These are phyloP conservation scores for Amphichorda felina DNA, from an alignment of 2,329 filamentous ascomycete species.

Conservation along the genomic window DNA sequence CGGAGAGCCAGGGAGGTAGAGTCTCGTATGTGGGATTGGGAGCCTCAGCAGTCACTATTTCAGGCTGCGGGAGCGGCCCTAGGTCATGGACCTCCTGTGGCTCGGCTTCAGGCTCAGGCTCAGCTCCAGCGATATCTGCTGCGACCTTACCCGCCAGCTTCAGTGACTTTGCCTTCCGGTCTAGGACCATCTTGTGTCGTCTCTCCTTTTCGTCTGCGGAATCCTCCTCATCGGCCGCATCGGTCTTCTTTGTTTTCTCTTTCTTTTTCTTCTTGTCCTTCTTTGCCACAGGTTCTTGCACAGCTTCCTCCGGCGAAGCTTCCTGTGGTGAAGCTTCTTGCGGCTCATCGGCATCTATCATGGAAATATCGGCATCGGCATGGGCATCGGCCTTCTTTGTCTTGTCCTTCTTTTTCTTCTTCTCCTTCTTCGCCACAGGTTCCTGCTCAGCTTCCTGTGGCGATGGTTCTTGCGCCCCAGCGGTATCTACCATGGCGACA, in stretches of 20 bases:
- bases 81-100: conserved; percentile 52
- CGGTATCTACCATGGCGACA: conserved; percentile 5
- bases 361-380: conserved; percentile 5
- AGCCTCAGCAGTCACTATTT: conserved; percentile 41
- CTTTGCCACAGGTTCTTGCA: too few relatives aligned
- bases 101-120: conserved; percentile 17
- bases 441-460: conserved; percentile 1
- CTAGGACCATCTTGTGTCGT: conserved; percentile 38
- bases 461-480: neutral
- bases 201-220: conserved; percentile 15
- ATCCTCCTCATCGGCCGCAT: conserved; percentile 10
- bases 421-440: conserved; percentile 3
- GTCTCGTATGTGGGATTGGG: conserved; percentile 61
- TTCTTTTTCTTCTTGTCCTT: conserved; percentile 17
- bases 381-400: conserved; percentile 16
- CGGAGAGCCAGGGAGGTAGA: conserved; percentile 69
- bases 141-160: conserved; percentile 16
- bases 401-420: conserved; percentile 6
- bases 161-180: conserved; percentile 43
- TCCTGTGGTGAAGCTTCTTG: neutral
- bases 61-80: conserved; percentile 71
- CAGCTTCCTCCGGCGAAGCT: too few relatives aligned
- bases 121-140: conserved; percentile 14
- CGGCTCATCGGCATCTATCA: conserved; percentile 2
- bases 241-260: conserved; percentile 15